Evolutionary conservation across 1,284 basidiomycete species (phyloP), one percentile per base, ranked within the genome.

Genomic region (Austroboletus novae-zelandiae): DNA sequence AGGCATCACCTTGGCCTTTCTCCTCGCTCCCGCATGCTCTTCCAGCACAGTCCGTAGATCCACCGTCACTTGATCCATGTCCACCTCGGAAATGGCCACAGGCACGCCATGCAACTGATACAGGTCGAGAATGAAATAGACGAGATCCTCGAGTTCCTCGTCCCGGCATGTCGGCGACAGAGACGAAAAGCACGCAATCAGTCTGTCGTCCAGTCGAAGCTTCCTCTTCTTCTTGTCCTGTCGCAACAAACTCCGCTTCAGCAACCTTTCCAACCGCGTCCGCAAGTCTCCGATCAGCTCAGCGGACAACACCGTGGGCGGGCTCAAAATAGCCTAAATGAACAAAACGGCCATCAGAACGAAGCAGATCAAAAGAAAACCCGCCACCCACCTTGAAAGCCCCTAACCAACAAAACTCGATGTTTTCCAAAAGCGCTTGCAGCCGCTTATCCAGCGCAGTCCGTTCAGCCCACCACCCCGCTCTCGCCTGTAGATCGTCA

Each of bases 351-450:
- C 2, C 41, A 29, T 54, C 36, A 40, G 10, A 5, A 35, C 40
- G 11, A 32, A 49, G 40, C 18, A 14, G 30, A 52, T 20, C n/a
- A 0, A 17, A 5, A 5, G 32, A 44, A 50, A 29, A 17, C 34
- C 44, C 3, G 14, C 17, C 74, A 47, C 59, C 34, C 45, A 92
- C 94, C 81, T 98, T 98, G 81, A 98, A 98, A 20, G 89, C 94
- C 2, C 97, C 96, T 4, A 99, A 76, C 97, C 97, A 99, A 61
- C 89, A 93, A 61, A 91, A 93, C 66, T 99, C 96, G 34, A 99
- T 86, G 55, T 85, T 90, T 54, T 84, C 83, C 27, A 98, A 71
- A 9, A 99, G 72, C 32, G 84, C 80, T 44, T 83, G 75, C 63
- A 99, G 68, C 27, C 92, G 78, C 43, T 74, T 76, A 64, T 99